Evolutionary conservation across 2,329 filamentous ascomycete species (phyloP).

Genomic region (Aspergillus tubingensis): DNA sequence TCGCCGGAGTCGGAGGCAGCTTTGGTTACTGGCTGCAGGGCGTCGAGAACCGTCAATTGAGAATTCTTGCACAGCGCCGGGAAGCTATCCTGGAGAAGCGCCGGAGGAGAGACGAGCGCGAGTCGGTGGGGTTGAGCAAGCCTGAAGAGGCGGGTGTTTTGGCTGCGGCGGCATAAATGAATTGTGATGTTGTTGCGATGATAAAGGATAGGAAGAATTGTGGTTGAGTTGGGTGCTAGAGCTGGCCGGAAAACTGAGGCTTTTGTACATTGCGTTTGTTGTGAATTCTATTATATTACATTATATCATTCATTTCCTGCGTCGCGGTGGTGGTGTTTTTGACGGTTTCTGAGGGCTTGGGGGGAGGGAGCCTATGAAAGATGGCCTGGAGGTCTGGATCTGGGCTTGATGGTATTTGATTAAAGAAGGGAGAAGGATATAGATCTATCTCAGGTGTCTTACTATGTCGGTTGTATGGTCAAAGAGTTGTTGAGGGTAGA

Average conservation of each 20-base stretch:
- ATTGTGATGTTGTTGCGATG: neutral
- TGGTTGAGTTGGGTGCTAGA: neutral
- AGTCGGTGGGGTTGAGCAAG: conserved; percentile 39
- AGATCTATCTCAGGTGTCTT: too few relatives aligned
- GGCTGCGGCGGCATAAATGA: conserved; percentile 39
- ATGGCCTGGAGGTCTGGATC: too few relatives aligned
- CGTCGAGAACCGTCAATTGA: conserved; percentile 79
- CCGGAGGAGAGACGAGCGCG: conserved; percentile 66
- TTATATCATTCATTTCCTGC: too few relatives aligned
- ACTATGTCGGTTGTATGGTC: too few relatives aligned
- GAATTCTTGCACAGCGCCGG: conserved; percentile 76
- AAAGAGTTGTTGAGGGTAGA: too few relatives aligned
- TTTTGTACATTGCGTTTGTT: neutral
- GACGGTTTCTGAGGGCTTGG: too few relatives aligned
- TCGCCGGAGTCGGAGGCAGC: conserved; percentile 79
- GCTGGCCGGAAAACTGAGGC: neutral
- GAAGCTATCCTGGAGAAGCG: conserved; percentile 84
- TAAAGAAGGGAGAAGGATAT: too few relatives aligned
- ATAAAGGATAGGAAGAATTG: too few relatives aligned
- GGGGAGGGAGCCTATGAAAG: too few relatives aligned
- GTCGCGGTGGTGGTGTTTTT: too few relatives aligned
- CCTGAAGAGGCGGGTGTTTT: conserved; percentile 37
- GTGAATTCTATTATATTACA: too few relatives aligned
- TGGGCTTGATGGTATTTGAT: too few relatives aligned
- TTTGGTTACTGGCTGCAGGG: conserved; percentile 98